A percentile compares a stretch with the other conserved stretches of the same genome.
Evolutionary conservation across 1,284 basidiomycete species (phyloP).

Genomic region (Marasmius sp.): DNA sequence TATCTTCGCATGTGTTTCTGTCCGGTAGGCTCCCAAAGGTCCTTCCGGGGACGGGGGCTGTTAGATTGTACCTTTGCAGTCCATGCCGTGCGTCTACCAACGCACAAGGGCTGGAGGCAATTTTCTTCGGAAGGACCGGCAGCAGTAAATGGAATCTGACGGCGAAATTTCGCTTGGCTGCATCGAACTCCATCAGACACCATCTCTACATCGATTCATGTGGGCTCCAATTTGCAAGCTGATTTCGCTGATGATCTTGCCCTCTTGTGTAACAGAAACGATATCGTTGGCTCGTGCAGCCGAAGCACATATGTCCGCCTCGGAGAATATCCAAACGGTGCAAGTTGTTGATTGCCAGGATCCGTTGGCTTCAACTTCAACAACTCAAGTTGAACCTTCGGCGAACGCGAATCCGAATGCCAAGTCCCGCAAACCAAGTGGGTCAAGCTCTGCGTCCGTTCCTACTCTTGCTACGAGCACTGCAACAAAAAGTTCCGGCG

Average conservation of each 20-base stretch:
- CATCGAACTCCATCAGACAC: too few relatives aligned
- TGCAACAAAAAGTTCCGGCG: not conserved
- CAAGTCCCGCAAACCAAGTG: not conserved
- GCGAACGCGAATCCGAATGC: not conserved
- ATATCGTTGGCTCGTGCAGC: not conserved
- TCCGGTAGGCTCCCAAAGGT: too few relatives aligned
- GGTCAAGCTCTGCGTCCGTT: not conserved
- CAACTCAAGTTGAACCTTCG: not conserved
- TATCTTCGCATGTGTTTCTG: too few relatives aligned
- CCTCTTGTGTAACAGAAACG: not conserved
- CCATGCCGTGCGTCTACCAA: too few relatives aligned
- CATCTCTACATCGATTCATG: not conserved
- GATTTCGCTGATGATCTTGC: not conserved
- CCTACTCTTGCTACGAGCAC: not conserved
- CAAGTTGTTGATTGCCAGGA: not conserved
- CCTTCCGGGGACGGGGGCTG: too few relatives aligned
- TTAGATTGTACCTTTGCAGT: too few relatives aligned
- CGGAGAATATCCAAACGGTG: not conserved
- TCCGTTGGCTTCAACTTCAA: not conserved
- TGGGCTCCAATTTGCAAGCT: not conserved
- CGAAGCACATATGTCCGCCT: not conserved
- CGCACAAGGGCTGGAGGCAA: too few relatives aligned
- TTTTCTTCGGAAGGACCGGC: too few relatives aligned
- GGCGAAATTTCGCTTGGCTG: too few relatives aligned
- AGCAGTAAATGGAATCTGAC: too few relatives aligned